These are phyloP conservation scores for Flueggea neowawraea DNA, from an alignment of 441 rosid genomes.

Conservation along the genomic window DNA sequence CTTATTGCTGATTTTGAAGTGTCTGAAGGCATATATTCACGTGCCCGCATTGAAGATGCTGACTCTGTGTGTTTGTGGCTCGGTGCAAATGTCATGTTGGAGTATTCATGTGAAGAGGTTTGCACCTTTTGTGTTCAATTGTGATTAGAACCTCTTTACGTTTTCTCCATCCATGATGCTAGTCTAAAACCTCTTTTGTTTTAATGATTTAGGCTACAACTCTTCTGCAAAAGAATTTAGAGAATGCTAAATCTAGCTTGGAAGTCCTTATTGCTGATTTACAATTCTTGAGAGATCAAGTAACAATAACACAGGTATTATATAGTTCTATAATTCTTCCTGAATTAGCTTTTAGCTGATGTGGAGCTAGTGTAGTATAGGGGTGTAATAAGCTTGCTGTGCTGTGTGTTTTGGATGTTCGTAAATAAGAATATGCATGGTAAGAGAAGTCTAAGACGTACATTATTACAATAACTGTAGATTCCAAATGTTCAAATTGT, in stretches of 20 bases:
- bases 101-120: constrained; percentile 90
- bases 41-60: constrained; percentile 56
- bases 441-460: too few species aligned
- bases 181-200: constrained; percentile 21
- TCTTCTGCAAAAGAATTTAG: constrained; percentile 79
- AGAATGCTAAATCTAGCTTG: constrained; percentile 92
- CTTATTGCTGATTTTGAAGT: constrained; percentile 87
- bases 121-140: constrained; percentile 7
- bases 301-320: constrained; percentile 86
- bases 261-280: constrained; percentile 89
- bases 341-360: too few species aligned
- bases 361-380: too few species aligned
- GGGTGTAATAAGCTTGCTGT: too few species aligned
- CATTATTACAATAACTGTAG: too few species aligned
- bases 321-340: background rate
- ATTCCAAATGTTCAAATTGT: background rate
- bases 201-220: constrained; percentile 56
- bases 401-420: too few species aligned
- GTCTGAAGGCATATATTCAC: constrained; percentile 88
- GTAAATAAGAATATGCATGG: too few species aligned
- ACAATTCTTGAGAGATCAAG: constrained; percentile 94
- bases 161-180: constrained; percentile 15
- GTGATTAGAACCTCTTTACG: background rate
- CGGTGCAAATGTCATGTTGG: constrained; percentile 97
- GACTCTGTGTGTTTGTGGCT: constrained; percentile 91